These are phyloP conservation scores for Nigrograna mackinnonii DNA, from an alignment of 2,329 filamentous ascomycete species.

Conservation along the genomic window DNA sequence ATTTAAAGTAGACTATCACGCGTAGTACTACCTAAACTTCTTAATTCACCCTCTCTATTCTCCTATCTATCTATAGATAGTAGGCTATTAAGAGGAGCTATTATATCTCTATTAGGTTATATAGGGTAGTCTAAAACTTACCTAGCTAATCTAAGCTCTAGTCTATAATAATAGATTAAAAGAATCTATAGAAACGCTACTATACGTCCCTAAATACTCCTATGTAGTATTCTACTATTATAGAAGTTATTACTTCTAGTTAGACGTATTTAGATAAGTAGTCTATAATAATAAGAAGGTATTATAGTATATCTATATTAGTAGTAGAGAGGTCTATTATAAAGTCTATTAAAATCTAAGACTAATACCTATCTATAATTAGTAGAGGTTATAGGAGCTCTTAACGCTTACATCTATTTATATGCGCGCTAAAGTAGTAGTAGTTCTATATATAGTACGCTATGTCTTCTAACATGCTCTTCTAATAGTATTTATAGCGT, in stretches of 20 bases:
- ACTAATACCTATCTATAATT: constrained; percentile 9
- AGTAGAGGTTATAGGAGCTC: constrained; percentile 3
- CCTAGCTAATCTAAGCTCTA: constrained; percentile 7
- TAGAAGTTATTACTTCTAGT: constrained; percentile 4
- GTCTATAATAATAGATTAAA: constrained; percentile 3
- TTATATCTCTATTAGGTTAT: constrained; percentile 4
- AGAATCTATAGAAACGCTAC: constrained; percentile 7
- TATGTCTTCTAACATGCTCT: constrained; percentile 3
- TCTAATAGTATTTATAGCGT: constrained; percentile 4
- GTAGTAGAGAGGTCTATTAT: background rate
- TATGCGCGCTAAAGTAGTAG: constrained; percentile 7
- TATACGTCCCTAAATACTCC: constrained; percentile 6
- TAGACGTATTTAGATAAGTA: constrained; percentile 5
- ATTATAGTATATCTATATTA: constrained; percentile 2
- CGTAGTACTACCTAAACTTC: constrained; percentile 6
- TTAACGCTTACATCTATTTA: constrained; percentile 2
- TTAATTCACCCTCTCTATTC: constrained; percentile 6
- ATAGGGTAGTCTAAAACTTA: constrained; percentile 6
- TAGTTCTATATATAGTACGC: constrained; percentile 6
- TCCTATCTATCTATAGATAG: constrained; percentile 7
- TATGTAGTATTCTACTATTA: constrained; percentile 6
- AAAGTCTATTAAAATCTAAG: constrained; percentile 5
- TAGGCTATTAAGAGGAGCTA: constrained; percentile 6
- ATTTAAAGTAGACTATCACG: constrained; percentile 3
- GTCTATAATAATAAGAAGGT: constrained; percentile 4